These are phyloP conservation scores for Pestalotiopsis fici DNA, from an alignment of 2,329 filamentous ascomycete genomes.

Conservation along the genomic window DNA sequence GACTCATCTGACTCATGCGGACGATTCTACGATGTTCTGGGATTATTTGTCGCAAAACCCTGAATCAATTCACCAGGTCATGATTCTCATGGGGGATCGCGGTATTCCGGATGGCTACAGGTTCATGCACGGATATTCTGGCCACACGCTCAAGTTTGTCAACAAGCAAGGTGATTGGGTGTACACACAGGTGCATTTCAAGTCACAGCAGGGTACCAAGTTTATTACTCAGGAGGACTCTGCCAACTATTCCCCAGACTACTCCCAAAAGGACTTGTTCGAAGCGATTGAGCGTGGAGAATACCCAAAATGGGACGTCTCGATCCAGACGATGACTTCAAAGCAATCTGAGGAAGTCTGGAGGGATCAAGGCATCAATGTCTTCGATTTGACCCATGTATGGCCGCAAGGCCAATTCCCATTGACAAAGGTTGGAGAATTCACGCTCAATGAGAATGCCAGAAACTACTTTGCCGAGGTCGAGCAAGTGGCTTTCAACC, in stretches of 20 bases:
- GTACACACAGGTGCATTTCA: slow-evolving; percentile 66
- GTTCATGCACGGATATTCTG: slow-evolving; percentile 68
- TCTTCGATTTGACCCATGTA: slow-evolving; percentile 71
- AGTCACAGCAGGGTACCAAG: slow-evolving; percentile 63
- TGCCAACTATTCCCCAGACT: slow-evolving; percentile 60
- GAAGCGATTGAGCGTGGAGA: slow-evolving; percentile 63
- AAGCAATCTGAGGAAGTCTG: slow-evolving; percentile 59
- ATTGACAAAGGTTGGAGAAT: slow-evolving; percentile 58
- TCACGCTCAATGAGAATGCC: slow-evolving; percentile 66
- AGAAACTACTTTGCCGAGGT: slow-evolving; percentile 71
- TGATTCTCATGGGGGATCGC: slow-evolving; percentile 67
- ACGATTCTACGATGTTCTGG: slow-evolving; percentile 51
- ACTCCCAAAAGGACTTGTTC: slow-evolving; percentile 64
- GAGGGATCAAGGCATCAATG: slow-evolving; percentile 46
- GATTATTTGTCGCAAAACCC: slow-evolving; percentile 59
- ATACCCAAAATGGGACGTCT: slow-evolving; percentile 65
- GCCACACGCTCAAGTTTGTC: slow-evolving; percentile 67
- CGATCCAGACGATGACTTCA: slow-evolving; percentile 62
- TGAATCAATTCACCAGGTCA: slow-evolving; percentile 63
- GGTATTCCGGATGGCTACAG: slow-evolving; percentile 67
- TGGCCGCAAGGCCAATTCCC: slow-evolving; percentile 67
- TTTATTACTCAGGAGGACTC: slow-evolving; percentile 61
- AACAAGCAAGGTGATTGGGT: slow-evolving; percentile 65
- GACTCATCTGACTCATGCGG: slow-evolving; percentile 68
- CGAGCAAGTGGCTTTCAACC: slow-evolving; percentile 70